A percentile compares a stretch with the other conserved stretches of the same genome.
Conservation (phyloP, 257 asterid species). For the Salvia hispanica region DNA sequence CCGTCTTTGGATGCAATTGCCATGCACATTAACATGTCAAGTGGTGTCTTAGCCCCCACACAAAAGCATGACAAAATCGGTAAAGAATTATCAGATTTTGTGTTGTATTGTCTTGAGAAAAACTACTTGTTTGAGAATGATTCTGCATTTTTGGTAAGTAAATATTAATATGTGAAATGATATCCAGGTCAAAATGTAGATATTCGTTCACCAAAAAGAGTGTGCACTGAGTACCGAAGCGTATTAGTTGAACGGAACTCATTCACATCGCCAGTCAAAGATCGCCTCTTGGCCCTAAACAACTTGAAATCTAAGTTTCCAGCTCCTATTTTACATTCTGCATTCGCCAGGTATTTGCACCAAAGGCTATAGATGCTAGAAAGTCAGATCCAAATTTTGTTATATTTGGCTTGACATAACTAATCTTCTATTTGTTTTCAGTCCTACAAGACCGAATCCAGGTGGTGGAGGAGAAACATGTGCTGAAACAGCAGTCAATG, state of each 20-base stretch:
- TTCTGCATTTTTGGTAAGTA: conserved; percentile 26
- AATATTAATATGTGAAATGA: conserved; percentile 28
- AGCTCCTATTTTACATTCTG: conserved; percentile 87
- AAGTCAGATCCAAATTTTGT: conserved; percentile 10
- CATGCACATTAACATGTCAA: conserved; percentile 64
- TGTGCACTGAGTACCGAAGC: conserved; percentile 78
- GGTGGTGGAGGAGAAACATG: conserved; percentile 99
- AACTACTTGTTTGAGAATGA: not conserved
- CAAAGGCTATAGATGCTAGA: conserved; percentile 22
- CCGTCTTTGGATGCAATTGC: conserved; percentile 96
- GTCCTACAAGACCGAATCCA: conserved; percentile 96
- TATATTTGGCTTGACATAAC: conserved; percentile 12
- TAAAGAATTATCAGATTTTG: conserved; percentile 32
- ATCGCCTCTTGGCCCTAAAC: conserved; percentile 74
- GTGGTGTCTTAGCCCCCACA: conserved; percentile 47
- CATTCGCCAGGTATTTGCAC: conserved; percentile 75
- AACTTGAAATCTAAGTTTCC: conserved; percentile 75
- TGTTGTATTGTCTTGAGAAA: conserved; percentile 17
- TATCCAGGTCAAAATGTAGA: conserved; percentile 80
- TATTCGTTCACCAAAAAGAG: conserved; percentile 85
- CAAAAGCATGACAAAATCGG: conserved; percentile 72
- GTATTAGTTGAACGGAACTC: conserved; percentile 89
- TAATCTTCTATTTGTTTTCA: conserved; percentile 40
- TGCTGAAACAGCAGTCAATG: conserved; percentile 90
- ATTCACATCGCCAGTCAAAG: conserved; percentile 95